These are phyloP conservation scores for Botryotinia convoluta DNA, from an alignment of 2,329 filamentous ascomycete genomes.

Conservation along the genomic window DNA sequence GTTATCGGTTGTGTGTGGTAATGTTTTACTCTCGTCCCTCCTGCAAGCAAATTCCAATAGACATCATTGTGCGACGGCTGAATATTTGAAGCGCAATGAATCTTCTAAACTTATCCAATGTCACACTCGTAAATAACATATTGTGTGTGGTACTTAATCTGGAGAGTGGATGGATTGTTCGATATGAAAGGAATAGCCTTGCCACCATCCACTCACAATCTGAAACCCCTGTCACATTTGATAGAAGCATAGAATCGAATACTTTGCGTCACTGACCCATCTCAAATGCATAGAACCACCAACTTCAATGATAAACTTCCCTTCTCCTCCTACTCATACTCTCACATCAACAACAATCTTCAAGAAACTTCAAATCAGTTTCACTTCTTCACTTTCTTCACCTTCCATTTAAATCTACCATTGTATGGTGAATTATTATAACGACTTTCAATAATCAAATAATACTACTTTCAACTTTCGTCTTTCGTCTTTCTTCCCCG, in stretches of 20 bases:
- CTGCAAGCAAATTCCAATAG: not conserved
- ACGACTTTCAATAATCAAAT: not conserved
- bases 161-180: not conserved
- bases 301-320: not conserved
- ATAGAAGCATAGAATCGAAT: not conserved
- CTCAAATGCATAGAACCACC: not conserved
- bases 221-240: not conserved
- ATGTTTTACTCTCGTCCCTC: not conserved
- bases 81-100: not conserved
- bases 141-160: not conserved
- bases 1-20: not conserved
- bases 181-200: not conserved
- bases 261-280: slow-evolving; percentile 6
- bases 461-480: not conserved
- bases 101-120: not conserved
- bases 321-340: not conserved
- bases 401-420: not conserved
- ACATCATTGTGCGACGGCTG: not conserved
- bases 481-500: not conserved
- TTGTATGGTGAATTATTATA: not conserved
- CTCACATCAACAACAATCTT: not conserved
- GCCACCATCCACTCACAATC: not conserved
- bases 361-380: not conserved
- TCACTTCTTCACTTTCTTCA: not conserved
- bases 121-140: not conserved